Percentiles rank a stretch among this genome's conserved stretches.
phyloP scores from a whole-genome alignment of 352 stramenopile species.

The Phytophthora nicotianae region DNA sequence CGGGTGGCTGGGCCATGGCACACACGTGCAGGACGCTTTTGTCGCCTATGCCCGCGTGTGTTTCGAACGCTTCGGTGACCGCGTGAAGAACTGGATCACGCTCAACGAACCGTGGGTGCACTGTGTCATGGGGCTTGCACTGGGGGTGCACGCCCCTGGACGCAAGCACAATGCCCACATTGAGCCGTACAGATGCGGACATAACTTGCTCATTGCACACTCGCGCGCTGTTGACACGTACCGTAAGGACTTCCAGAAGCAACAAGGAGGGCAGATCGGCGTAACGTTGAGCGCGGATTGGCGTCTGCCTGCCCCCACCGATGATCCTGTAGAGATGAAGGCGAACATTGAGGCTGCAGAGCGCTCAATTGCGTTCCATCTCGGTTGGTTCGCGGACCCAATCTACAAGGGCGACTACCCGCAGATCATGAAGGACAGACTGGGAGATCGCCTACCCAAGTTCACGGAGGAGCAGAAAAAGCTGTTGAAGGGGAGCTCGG shows the following conservation, averaged over 20 bases:
- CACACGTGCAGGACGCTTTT: conserved; percentile 58
- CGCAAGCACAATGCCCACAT: conserved; percentile 43
- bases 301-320: conserved; percentile 67
- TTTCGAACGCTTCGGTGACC: conserved; percentile 91
- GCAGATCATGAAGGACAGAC: conserved; percentile 81
- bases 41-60: conserved; percentile 85
- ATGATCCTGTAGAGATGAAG: conserved; percentile 52
- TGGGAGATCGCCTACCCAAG: conserved; percentile 79
- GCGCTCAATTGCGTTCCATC: conserved; percentile 82
- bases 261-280: conserved; percentile 79
- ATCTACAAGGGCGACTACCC: conserved; percentile 94
- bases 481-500: conserved; percentile 76
- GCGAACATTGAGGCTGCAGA: conserved; percentile 65
- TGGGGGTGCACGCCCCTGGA: conserved; percentile 81
- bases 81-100: conserved; percentile 93
- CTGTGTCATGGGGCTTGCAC: conserved; percentile 83
- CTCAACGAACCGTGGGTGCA: conserved; percentile 92
- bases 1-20: conserved; percentile 46
- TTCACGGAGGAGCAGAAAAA: conserved; percentile 89
- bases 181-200: conserved; percentile 80
- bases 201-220: conserved; percentile 91
- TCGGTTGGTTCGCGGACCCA: conserved; percentile 92
- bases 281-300: conserved; percentile 92
- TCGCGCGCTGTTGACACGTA: conserved; percentile 86
- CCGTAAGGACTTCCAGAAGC: conserved; percentile 68